Percentiles rank a stretch among this genome's conserved stretches.
Conservation (phyloP, 129 eudicot species). For the Calendula officinalis region DNA sequence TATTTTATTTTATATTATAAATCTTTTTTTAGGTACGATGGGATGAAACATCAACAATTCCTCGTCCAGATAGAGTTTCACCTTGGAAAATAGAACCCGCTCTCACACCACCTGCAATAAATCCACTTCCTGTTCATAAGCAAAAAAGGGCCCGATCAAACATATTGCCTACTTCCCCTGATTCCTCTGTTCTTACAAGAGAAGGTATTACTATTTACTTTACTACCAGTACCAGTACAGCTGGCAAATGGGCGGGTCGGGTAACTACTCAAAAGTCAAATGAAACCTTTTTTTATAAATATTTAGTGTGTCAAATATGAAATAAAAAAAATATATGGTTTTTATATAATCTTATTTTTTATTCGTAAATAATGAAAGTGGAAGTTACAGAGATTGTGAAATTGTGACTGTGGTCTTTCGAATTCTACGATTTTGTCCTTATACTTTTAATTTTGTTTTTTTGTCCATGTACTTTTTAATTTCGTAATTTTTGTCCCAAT, state of each 20-base stretch:
- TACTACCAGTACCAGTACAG: neutral
- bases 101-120: slow-evolving; percentile 65
- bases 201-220: slow-evolving; percentile 48
- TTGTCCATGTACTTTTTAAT: too few species aligned
- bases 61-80: slow-evolving; percentile 90
- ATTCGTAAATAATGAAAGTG: too few species aligned
- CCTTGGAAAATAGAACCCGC: slow-evolving; percentile 98
- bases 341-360: too few species aligned
- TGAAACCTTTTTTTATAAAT: neutral
- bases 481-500: too few species aligned
- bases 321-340: neutral
- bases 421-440: too few species aligned
- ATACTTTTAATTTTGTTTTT: too few species aligned
- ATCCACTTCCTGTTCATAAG: slow-evolving; percentile 70
- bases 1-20: neutral
- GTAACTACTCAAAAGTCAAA: neutral
- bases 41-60: slow-evolving; percentile 81
- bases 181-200: slow-evolving; percentile 77
- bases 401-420: too few species aligned
- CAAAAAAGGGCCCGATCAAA: slow-evolving; percentile 72
- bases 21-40: slow-evolving; percentile 63
- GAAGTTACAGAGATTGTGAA: too few species aligned
- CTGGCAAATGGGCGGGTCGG: neutral
- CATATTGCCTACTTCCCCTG: slow-evolving; percentile 67
- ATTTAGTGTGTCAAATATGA: neutral